Percentiles rank a stretch among this genome's conserved stretches.
These are phyloP conservation scores for Nitzschia sp. DNA, from an alignment of 108 stramenopile genomes.

Conservation along the genomic window DNA sequence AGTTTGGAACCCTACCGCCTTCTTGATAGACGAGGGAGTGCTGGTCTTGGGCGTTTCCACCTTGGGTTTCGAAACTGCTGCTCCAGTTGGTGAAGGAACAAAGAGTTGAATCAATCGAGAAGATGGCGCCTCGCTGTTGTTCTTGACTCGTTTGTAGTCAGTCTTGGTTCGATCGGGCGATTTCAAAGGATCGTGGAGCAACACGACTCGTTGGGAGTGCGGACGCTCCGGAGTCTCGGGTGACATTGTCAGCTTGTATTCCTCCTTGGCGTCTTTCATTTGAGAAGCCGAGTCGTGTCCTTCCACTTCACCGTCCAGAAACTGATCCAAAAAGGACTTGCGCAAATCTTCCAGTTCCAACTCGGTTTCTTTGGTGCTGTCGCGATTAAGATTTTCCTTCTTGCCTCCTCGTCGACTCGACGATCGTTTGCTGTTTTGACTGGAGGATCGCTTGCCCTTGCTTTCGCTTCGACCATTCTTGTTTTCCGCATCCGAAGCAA, in stretches of 20 bases:
- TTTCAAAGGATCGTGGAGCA: no score
- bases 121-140: not conserved
- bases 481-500: not conserved
- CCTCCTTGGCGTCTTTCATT: not conserved
- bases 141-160: not conserved
- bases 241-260: not conserved
- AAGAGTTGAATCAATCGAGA: not conserved
- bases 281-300: constrained; percentile 7
- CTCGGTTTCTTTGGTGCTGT: not conserved
- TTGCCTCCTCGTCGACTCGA: not conserved
- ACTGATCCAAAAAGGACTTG: constrained; percentile 2
- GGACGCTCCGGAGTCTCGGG: no score
- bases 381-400: not conserved
- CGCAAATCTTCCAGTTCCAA: constrained; percentile 2
- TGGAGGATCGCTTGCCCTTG: not conserved
- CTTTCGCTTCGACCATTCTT: not conserved
- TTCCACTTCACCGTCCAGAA: not conserved
- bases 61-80: not conserved
- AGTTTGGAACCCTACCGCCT: no score
- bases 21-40: not conserved
- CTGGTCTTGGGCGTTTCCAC: not conserved
- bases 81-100: not conserved
- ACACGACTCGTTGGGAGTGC: no score
- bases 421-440: no score
- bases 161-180: no score